Evolutionary conservation across 768 basidiomycete species (phyloP).

Genomic region (Albatrellus ellisii): DNA sequence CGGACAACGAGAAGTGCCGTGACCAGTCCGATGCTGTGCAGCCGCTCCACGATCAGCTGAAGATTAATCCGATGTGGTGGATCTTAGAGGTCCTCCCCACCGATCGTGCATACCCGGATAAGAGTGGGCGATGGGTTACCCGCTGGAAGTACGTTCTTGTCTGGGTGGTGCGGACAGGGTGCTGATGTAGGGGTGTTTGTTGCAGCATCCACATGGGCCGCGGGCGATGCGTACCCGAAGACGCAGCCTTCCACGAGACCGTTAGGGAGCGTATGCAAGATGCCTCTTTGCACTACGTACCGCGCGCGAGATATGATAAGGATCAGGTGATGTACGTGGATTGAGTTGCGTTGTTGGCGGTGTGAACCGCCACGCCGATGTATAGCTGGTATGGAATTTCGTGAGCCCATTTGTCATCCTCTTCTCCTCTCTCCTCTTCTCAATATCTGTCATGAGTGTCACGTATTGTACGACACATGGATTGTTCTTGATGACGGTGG

Average conservation of each 20-base stretch:
- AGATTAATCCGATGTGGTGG: constrained; percentile 43
- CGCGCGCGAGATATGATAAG: constrained; percentile 36
- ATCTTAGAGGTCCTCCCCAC: constrained; percentile 55
- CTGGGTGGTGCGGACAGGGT: neutral
- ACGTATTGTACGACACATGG: too few species aligned
- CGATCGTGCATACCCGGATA: constrained; percentile 42
- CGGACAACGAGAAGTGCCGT: neutral
- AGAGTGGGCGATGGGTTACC: constrained; percentile 37
- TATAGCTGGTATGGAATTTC: too few species aligned
- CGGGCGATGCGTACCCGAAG: constrained; percentile 35
- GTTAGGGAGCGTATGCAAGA: constrained; percentile 47
- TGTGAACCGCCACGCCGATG: too few species aligned
- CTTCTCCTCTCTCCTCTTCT: too few species aligned
- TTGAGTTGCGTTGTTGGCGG: neutral
- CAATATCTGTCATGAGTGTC: too few species aligned
- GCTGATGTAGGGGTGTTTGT: neutral
- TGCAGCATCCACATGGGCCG: constrained; percentile 40
- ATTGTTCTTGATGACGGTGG: too few species aligned
- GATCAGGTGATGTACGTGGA: constrained; percentile 36
- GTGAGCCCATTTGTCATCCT: too few species aligned
- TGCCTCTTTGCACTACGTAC: constrained; percentile 36
- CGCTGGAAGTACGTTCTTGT: constrained; percentile 36
- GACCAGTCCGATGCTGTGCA: constrained; percentile 26
- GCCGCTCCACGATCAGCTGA: constrained; percentile 41
- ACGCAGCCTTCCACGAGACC: constrained; percentile 49